Evolutionary conservation across 441 rosid genomes (phyloP).

Genomic region (Syzygium malaccense): DNA sequence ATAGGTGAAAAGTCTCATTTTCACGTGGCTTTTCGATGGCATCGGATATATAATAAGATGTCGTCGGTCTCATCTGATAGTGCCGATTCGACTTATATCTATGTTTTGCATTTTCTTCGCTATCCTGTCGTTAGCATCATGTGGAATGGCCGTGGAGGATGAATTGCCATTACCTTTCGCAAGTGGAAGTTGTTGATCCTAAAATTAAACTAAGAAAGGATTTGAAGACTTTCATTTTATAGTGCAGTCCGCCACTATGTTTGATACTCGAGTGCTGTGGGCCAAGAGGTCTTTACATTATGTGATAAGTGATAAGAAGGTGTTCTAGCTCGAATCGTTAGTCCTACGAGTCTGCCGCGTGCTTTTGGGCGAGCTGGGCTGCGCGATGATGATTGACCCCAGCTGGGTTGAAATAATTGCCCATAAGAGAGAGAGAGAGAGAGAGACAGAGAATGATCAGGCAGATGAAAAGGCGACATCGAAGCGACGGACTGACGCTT

Average conservation of each 20-base stretch:
- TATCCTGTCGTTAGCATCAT: neutral
- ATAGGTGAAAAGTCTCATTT: too few relatives aligned
- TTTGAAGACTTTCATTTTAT: neutral
- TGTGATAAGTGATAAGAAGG: too few relatives aligned
- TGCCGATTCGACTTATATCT: neutral
- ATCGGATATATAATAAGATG: too few relatives aligned
- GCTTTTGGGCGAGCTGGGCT: neutral
- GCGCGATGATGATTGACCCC: neutral
- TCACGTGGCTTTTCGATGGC: too few relatives aligned
- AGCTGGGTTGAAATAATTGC: neutral
- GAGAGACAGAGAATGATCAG: neutral
- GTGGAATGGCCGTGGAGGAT: neutral
- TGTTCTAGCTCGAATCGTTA: neutral
- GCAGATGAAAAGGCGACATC: neutral
- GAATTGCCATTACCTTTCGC: neutral
- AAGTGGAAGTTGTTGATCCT: neutral
- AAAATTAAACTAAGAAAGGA: neutral
- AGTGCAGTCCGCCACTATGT: too few relatives aligned
- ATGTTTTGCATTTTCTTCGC: neutral
- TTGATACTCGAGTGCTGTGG: too few relatives aligned
- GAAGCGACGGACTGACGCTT: neutral
- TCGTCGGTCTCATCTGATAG: too few relatives aligned
- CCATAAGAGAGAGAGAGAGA: neutral
- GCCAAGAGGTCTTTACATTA: too few relatives aligned
- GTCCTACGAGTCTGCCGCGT: neutral